Evolutionary conservation across 257 asterid species (phyloP).

Genomic region (Linderniella brevidens): DNA sequence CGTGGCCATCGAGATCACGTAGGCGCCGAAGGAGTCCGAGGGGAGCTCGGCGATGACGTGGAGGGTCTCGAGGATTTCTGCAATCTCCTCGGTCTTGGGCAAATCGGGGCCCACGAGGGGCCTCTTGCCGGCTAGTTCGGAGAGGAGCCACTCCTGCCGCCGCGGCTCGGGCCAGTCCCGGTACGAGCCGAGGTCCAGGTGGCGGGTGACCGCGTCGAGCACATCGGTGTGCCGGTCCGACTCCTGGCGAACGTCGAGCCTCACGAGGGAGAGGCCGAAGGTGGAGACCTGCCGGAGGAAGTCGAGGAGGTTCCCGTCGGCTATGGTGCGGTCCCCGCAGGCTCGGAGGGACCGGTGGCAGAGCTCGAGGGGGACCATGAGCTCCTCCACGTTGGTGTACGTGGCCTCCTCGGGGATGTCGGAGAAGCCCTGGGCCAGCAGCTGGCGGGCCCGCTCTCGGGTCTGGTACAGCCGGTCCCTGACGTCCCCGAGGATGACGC

Average conservation of each 20-base stretch:
- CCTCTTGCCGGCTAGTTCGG: conserved; percentile 46
- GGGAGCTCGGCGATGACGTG: conserved; percentile 47
- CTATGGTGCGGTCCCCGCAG: conserved; percentile 44
- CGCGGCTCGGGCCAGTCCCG: conserved; percentile 38
- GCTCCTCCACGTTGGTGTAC: conserved; percentile 53
- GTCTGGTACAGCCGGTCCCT: conserved; percentile 84
- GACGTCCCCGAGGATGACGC: conserved; percentile 86
- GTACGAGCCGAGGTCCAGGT: conserved; percentile 40
- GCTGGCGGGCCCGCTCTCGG: conserved; percentile 86
- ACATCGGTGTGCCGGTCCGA: conserved; percentile 55
- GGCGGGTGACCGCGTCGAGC: conserved; percentile 35
- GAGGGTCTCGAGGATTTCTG: conserved; percentile 38
- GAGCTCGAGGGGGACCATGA: conserved; percentile 54
- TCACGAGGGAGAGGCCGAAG: conserved; percentile 41
- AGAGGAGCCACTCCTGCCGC: conserved; percentile 44
- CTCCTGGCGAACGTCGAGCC: conserved; percentile 52
- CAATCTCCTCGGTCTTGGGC: conserved; percentile 46
- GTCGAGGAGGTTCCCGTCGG: conserved; percentile 56
- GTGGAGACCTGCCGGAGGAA: conserved; percentile 53
- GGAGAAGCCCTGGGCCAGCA: conserved; percentile 47
- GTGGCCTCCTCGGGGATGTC: conserved; percentile 58
- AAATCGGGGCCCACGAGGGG: conserved; percentile 51
- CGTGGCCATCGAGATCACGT: conserved; percentile 63
- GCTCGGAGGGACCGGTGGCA: conserved; percentile 47
- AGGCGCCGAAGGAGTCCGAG: conserved; percentile 50